Base-by-base conservation (phyloP, 179 eudicot genomes). In the Silene vulgaris region DNA sequence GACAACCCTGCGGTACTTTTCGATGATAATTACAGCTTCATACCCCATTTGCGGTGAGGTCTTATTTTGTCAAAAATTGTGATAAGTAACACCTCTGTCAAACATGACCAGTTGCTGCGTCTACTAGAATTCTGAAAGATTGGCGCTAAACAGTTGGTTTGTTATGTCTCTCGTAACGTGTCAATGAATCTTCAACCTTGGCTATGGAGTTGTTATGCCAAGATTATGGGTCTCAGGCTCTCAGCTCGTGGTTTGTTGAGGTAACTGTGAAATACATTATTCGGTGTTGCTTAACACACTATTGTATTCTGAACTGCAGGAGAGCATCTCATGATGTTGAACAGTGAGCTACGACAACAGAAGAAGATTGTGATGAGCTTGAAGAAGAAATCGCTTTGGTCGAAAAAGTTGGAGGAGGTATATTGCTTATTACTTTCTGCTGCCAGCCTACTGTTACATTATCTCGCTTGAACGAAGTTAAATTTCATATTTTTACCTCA, bases 301-400 rank as follows among this genome's bases (percentile, higher is more conserved):
- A 70, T 73, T 35, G 57, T 75, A 52, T 61, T 61, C 37, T 59
- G 4, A 19, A 57, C 74, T 85, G 80, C 75, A 91, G 98, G 97
- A 79, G 98, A 88, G 82, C 81, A 82, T 77, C 80, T 93, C 67
- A 76, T 83, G 84, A 91, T 90, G 84, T 84, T 93, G 77, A 91
- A 85, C 19, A 85, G 80, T 86, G 98, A 93, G 85, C 78, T 91
- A 54, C 92, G 86, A 76, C 98, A 92, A 73, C 97, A 93, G 89
- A 88, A 86, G 79, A 93, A 87, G 80, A 84, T 85, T 79, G 97
- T 90, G 17, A 74, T 86, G 87, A 87, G 92, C 84, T 85, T 93
- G 90, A 84, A 88, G 87, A 92, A 84, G 87, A 92, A 93, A 88
- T 93, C 96, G 64, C 92, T 93, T 48, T 93, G 98, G 98, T 84